These are phyloP conservation scores for Fragosphaeria purpurea DNA, from an alignment of 2,329 filamentous ascomycete genomes.

Conservation along the genomic window DNA sequence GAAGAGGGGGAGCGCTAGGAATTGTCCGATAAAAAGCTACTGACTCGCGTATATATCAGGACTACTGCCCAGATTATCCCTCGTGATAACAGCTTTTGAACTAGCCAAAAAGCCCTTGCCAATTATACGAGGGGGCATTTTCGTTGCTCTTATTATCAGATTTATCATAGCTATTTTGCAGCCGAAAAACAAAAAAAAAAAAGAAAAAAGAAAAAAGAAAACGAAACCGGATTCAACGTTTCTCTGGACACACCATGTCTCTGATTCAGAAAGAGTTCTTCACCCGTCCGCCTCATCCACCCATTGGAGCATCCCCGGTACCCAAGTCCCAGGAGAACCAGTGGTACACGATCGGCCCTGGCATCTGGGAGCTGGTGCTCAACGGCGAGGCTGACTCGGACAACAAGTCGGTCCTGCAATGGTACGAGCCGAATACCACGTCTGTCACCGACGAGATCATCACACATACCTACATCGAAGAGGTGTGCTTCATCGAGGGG, in stretches of 20 bases:
- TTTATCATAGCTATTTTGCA: too few relatives aligned
- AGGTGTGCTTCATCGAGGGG: slow-evolving; percentile 1
- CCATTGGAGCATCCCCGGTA: neutral
- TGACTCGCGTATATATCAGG: too few relatives aligned
- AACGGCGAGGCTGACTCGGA: slow-evolving; percentile 1
- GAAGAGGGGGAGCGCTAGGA: too few relatives aligned
- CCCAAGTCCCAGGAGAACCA: neutral
- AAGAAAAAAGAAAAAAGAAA: too few relatives aligned
- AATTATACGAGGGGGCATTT: too few relatives aligned
- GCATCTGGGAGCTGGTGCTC: slow-evolving; percentile 4
- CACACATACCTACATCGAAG: slow-evolving; percentile 4
- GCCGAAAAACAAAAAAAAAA: too few relatives aligned
- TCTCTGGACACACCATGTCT: neutral
- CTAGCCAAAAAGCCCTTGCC: too few relatives aligned
- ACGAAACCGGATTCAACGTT: too few relatives aligned
- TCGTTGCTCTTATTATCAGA: too few relatives aligned
- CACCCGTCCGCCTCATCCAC: neutral
- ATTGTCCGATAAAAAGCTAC: too few relatives aligned
- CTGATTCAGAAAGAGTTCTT: slow-evolving; percentile 1
- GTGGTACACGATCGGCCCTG: slow-evolving; percentile 5
- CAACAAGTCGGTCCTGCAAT: slow-evolving; percentile 1
- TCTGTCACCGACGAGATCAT: neutral
- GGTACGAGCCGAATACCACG: slow-evolving; percentile 1
- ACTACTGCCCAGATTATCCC: too few relatives aligned
- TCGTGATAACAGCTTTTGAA: too few relatives aligned